Evolutionary conservation across 2,329 filamentous ascomycete species (phyloP), one percentile per base, ranked within the genome.

Genomic region (Canariomyces notabilis): DNA sequence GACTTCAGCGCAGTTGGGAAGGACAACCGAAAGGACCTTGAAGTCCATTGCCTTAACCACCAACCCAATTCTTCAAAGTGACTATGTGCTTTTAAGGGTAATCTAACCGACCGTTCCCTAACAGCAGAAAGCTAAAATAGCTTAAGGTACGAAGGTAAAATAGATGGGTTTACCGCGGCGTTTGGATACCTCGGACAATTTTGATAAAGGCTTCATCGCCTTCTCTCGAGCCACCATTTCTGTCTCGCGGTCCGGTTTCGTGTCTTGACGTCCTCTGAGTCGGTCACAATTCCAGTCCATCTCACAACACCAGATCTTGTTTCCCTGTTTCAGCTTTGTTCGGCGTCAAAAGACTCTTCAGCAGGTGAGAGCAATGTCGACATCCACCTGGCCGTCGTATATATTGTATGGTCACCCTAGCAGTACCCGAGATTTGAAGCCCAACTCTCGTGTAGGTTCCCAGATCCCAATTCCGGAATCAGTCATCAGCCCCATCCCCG

Each of bases 231-330:
- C 18, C 20, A 8, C 20, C 29, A 34, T 42, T 26, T 39, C 38
- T 20, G 22, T 33, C 33, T 34, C 33, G 33, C 19, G n/a, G 16
- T 44, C 36, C 35, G 41, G 46, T 48, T 37, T 32, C 46, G 44
- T 37, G 33, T 19, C 46, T 37, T 44, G 32, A 40, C 2, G 31
- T 32, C 26, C 15, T 15, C 11, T 18, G n/a, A 31, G 14, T 19
- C 18, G 21, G 23, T 40, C 31, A 37, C 36, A 23, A 41, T 23
- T n/a, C 40, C 19, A 19, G 36, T 19, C 31, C 37, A 39, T 37
- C 31, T 32, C 20, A 8, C 35, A 20, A 6, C 26, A 16, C 6
- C 39, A n/a, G 21, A 40, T 40, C 37, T 42, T 16, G 18, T n/a
- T 18, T 21, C 20, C 18, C 16, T 37, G 34, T 42, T 20, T 29